Evolutionary conservation across 805 yeast genomes (phyloP), one percentile per base, ranked within the genome.

Genomic region (Pichia insulana): DNA sequence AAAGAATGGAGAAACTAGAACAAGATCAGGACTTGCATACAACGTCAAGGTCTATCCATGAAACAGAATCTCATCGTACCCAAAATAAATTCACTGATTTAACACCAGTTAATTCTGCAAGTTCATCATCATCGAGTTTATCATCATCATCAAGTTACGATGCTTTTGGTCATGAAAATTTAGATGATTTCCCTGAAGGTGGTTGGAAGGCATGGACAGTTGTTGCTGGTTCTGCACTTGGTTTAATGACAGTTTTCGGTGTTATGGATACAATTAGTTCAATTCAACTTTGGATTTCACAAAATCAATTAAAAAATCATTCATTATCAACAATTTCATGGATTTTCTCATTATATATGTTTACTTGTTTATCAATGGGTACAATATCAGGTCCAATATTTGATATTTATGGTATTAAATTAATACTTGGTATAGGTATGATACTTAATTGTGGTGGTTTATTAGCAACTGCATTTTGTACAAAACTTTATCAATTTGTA

Each of bases 321-420:
- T 55, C 64, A 8, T 63, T 76, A 1, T 68, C 80, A 2, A 61
- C 74, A 1, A 68, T 79, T 10, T 73, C 83, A 2, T 80, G 88
- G 88, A 70, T 80, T 27, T 81, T 80, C 49, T 78, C 86, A 0
- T 53, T 80, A 20, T 74, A 69, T 51, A 62, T 74, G 49, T 73
- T 77, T 32, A 57, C 78, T 22, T 67, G 73, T 13, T 75, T 73
- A 50, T 47, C 63, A n/a, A 50, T 63, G 32, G 70, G 71, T 8
- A 51, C 68, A 11, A 35, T 58, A 4, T 49, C 55, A 0, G 60
- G 80, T 16, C 73, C 78, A 6, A 57, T 77, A 27, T 83, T 82
- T 55, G 90, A 82, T 55, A 61, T 73, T 45, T 70, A 71, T 40
- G 90, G 90, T 3, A 63, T 78, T 13, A 57, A 58, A 22, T 54